Evolutionary conservation across 2,329 filamentous ascomycete species (phyloP), one percentile per base, ranked within the genome.

Genomic region (Epichloe uncinata): DNA sequence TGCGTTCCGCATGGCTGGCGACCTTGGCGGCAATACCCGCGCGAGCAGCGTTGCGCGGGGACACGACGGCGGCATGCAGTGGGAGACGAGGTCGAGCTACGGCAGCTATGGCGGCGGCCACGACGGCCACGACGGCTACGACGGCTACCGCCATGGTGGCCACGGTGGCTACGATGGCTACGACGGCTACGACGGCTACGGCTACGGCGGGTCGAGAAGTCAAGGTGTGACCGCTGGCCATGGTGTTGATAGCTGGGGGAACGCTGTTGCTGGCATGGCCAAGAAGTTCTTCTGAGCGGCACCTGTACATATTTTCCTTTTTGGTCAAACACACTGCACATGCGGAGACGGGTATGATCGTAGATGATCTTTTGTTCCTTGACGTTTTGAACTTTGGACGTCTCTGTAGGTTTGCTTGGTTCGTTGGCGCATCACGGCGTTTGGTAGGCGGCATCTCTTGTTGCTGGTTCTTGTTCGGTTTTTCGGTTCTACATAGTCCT

Each of bases 1-100:
- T 59, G 77, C 77, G 42, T 69, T 79, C 50, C 69, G 71, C 57
- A 74, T 79, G 72, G 75, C 74, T 5, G 65, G 66, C 36, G 66
- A 59, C 34, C 58, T 65, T 48, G 61, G 60, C 55, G 52, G 42
- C 47, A 30, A 47, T 34, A 42, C 35, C 22, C 40, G 45, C 22
- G 43, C 47, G 15, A 52, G 55, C 18, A 54, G 55, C 41, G 55
- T 73, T 50, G 63, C 70, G 56, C 65, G 61, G 16, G 61, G 63
- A 15, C 54, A 56, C 48, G 58, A 69, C 48, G 63, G 66, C 42
- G 62, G 57, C 5, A 48, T 66, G 54, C 62, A 61, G 49, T 74
- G 68, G 64, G 69, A 71, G 61, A 42, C 4, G 40, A 41, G 38
- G 18, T 61, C 55, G 26, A 59, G 64, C 42, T 67, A 71, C n/a